Evolutionary conservation across 108 stramenopile genomes (phyloP), one percentile per base, ranked within the genome.

Genomic region (Mayamaea pseudoterrestris): DNA sequence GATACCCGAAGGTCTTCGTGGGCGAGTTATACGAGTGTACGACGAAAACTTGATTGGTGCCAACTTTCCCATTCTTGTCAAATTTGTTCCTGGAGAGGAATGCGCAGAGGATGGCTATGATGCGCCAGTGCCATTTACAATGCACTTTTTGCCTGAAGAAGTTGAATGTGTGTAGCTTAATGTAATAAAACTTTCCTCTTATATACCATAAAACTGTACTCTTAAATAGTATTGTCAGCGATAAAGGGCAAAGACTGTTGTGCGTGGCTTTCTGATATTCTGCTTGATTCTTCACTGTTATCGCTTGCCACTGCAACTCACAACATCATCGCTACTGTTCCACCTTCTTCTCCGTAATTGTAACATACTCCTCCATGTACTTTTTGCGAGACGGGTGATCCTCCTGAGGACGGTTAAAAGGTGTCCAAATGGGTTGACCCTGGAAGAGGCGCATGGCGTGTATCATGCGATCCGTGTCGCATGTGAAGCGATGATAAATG

Each of bases 401-500:
- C 36, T 89, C 87, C 44, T 73, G 75, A 4, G 84, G 84, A 41
- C 89, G 72, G 59, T 95, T 95, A 66, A 91, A 90, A 0, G 96
- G 96, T 9, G 96, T 97, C 96, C 96, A 97, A 8, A 97, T 72
- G 27, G 96, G 96, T 30, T 79, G 82, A 27, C 96, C 96, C 14
- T 84, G 72, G 46, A 97, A 97, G 22, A 97, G 65, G 27, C 96
- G 75, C 93, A 95, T 90, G 41, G 92, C 94, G 55, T 97, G 73
- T 56, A 90, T 93, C 34, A 74, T 67, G 58, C 88, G 76, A 0
- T 61, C 69, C 46, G 66, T 68, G 61, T 93, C 94, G 44, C 87
- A 83, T n/a, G 94, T 90, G 47, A 93, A 97, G 2, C 47, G 47
- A 55, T 79, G 82, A 48, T 83, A 80, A 41, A 93, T 94, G 37